Conservation (phyloP, 2,329 filamentous ascomycete genomes). For the Fusarium ramigenum region DNA sequence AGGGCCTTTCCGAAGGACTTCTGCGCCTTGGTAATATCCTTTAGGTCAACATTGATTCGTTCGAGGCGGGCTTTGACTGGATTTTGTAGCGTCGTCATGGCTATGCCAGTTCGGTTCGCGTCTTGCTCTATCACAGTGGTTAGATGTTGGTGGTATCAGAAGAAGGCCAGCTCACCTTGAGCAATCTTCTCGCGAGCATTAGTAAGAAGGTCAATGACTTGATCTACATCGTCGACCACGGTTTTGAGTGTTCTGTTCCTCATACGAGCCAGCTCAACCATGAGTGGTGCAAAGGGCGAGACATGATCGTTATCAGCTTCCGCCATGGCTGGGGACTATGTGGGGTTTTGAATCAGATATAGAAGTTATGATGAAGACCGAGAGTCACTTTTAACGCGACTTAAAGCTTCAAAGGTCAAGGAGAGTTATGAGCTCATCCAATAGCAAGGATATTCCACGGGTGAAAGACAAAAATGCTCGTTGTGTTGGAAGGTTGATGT, state of each 20-base stretch:
- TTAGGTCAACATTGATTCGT: constrained; percentile 80
- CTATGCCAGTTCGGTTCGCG: constrained; percentile 71
- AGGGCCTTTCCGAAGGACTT: constrained; percentile 86
- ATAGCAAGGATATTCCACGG: constrained; percentile 4
- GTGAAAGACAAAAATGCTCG: constrained; percentile 14
- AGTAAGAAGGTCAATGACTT: constrained; percentile 80
- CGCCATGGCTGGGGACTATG: constrained; percentile 42
- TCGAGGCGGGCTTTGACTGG: constrained; percentile 85
- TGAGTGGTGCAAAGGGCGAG: constrained; percentile 64
- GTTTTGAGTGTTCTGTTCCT: constrained; percentile 73
- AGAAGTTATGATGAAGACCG: not conserved
- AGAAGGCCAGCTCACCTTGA: constrained; percentile 58
- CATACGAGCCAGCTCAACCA: constrained; percentile 79
- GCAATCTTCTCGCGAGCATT: constrained; percentile 78
- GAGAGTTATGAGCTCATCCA: not conserved
- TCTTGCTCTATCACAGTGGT: constrained; percentile 45
- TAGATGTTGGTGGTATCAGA: constrained; percentile 5
- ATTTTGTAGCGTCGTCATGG: constrained; percentile 85
- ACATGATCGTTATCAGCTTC: constrained; percentile 48
- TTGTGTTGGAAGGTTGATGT: constrained; percentile 25
- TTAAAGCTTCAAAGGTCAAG: not conserved
- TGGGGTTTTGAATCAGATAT: not conserved
- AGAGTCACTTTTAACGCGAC: not conserved
- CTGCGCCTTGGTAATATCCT: constrained; percentile 82
- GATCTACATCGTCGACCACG: constrained; percentile 82